Base-by-base conservation (phyloP, 805 yeast species). In the Millerozyma miso region DNA sequence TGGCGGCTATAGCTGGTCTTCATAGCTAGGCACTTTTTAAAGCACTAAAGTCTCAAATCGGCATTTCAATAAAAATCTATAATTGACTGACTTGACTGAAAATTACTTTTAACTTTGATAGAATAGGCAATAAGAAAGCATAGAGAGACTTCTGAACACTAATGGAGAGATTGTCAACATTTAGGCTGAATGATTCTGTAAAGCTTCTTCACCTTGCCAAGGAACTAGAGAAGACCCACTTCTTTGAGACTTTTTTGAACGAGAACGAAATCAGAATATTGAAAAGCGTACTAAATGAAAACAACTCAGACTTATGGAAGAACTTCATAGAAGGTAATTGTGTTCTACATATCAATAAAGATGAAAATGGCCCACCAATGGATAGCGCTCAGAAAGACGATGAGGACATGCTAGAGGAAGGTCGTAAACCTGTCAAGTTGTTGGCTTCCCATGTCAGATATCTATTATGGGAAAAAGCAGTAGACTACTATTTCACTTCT, bases 391-490 rank as follows among this genome's bases (percentile, higher is more conserved):
- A 78, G 65, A 46, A 62, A 69, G 43, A 67, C 60, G 31, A 56
- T 54, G 65, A 68, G 48, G 54, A 69, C 50, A 44, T 67, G 39
- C 44, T 74, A 63, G 58, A 76, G 66, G 83, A 58, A 65, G 80
- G 60, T 48, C 20, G 48, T 12, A 55, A 52, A 16, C 60, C 69
- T 19, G 46, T 65, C 17, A 56, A 56, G 33, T 43, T 59, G 38
- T 49, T 85, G 34, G 83, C 88, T 4, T 65, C 84, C 38, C 84
- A 79, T 47, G 62, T 84, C 17, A 67, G 91, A 48, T 84, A 83
- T 50, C 71, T 84, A 10, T 63, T 85, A 18, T 85, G 87, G 79
- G 90, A 85, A 52, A 80, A 77, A 55, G 89, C 84, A 16, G 71
- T 80, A 7, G 83, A 80, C 53, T 65, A 56, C 48, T 68, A 60